Evolutionary conservation across 345 rosid genomes (phyloP), one percentile per base, ranked within the genome.

Genomic region (Brassica nigra): DNA sequence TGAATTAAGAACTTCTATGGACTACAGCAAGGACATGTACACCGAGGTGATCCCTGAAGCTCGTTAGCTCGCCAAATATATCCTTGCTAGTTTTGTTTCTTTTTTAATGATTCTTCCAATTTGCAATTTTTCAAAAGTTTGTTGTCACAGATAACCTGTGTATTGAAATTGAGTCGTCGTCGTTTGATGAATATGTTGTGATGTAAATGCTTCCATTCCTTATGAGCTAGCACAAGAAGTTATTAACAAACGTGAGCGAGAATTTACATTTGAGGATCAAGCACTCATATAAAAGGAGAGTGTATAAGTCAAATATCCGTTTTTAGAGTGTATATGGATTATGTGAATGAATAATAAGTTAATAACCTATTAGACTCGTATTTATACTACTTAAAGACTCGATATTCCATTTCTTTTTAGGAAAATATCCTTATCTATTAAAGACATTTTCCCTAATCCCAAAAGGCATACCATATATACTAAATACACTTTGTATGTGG

Each of bases 31-130:
- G 33, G 33, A 37, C 2, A 62, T 14, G 16, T n/a, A 62, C 49
- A 33, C 63, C 10, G 62, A 76, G 2, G 63, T 62, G 64, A 71
- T 54, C 66, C 76, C 81, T 52, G 66, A 54, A 28, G 76, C 81
- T 12, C 81, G 81, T 30, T 78, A 78, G 7, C 52, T 52, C 10
- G 12, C 52, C 2, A 77, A 23, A 54, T 54, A n/a, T 66, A 4
- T 57, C 12, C 6, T 52, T 75, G 36, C 62, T 20, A 3, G 8
- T 70, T 36, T 57, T 1, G 8, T 12, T 37, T 59, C 15, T 28
- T 12, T 37, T 59, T 28, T 28, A n/a, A 62, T 28, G 3, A 27
- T 27, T 61, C 4, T 73, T 59, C 14, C 14, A 10, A 58, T 61
- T 39, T 62, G 4, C 29, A 23, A 23, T n/a, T 23, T 58, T 59